Conservation (phyloP, 495 filamentous ascomycete species). For the Sphaerosporella brunnea region DNA sequence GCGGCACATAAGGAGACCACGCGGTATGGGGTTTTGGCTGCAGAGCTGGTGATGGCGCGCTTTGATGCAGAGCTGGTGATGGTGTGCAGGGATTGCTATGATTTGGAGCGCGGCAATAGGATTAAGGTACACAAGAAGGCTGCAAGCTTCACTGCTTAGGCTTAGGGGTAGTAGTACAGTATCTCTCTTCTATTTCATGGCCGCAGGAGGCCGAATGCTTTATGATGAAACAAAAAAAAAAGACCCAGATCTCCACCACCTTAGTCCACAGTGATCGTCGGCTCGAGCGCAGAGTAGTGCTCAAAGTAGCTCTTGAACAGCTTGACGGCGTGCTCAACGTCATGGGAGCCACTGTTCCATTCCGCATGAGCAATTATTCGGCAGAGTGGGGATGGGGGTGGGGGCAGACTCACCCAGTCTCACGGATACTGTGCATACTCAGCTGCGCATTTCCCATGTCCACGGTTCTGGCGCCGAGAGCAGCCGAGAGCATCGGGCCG, state of each 20-base stretch:
- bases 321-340: slow-evolving; percentile 73
- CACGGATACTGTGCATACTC: slow-evolving; percentile 91
- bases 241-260: background rate
- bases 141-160: too few relatives aligned
- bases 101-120: too few relatives aligned
- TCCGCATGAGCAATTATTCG: slow-evolving; percentile 5
- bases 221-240: too few relatives aligned
- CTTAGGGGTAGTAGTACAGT: too few relatives aligned
- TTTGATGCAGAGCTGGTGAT: too few relatives aligned
- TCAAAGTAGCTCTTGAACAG: slow-evolving; percentile 79
- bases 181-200: too few relatives aligned
- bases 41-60: too few relatives aligned
- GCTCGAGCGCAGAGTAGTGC: slow-evolving; percentile 60
- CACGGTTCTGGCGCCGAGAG: slow-evolving; percentile 67
- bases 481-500: slow-evolving; percentile 79
- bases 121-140: too few relatives aligned
- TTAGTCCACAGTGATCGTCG: slow-evolving; percentile 59
- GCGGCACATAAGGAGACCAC: too few relatives aligned
- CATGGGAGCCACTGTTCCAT: slow-evolving; percentile 31
- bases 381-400: background rate
- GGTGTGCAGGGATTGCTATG: too few relatives aligned
- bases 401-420: slow-evolving; percentile 41
- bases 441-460: slow-evolving; percentile 93
- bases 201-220: too few relatives aligned
- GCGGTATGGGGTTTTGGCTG: too few relatives aligned